Conservation (phyloP, 208 protist genomes). For the Wallacemonas rigidus region DNA sequence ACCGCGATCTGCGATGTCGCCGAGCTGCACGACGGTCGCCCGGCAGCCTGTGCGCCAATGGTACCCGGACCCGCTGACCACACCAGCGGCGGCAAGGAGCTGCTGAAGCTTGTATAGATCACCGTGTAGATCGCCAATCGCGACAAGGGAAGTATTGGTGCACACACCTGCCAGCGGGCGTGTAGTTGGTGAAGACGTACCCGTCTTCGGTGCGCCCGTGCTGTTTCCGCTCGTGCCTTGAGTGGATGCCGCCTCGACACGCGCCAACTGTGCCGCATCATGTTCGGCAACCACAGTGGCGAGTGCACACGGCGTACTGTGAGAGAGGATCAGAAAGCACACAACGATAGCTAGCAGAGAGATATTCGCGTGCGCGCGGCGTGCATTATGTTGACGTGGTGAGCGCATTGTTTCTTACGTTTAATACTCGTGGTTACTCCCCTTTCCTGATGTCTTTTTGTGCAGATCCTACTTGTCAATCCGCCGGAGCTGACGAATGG, state of each 20-base stretch:
- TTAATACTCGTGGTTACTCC: no score
- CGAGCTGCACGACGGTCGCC: conserved; percentile 62
- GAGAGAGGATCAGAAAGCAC: background rate
- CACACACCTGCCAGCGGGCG: background rate
- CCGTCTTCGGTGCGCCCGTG: no score
- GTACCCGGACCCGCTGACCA: conserved; percentile 30
- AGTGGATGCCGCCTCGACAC: no score
- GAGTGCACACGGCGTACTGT: background rate
- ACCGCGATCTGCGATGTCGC: conserved; percentile 66
- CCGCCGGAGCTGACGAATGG: no score
- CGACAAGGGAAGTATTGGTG: conserved; percentile 34
- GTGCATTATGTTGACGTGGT: no score
- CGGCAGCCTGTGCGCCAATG: conserved; percentile 45
- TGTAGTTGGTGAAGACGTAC: background rate
- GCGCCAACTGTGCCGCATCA: background rate
- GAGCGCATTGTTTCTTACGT: no score
- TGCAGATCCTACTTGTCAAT: no score
- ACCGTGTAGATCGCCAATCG: conserved; percentile 65
- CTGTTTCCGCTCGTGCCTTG: no score
- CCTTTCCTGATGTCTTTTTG: no score
- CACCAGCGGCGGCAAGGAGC: conserved; percentile 36
- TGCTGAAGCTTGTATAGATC: conserved; percentile 39
- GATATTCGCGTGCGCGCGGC: no score
- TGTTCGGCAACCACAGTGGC: background rate
- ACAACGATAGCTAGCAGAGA: background rate